Evolutionary conservation across 2,329 filamentous ascomycete species (phyloP), one percentile per base, ranked within the genome.

Genomic region (Neonectria ditissima): DNA sequence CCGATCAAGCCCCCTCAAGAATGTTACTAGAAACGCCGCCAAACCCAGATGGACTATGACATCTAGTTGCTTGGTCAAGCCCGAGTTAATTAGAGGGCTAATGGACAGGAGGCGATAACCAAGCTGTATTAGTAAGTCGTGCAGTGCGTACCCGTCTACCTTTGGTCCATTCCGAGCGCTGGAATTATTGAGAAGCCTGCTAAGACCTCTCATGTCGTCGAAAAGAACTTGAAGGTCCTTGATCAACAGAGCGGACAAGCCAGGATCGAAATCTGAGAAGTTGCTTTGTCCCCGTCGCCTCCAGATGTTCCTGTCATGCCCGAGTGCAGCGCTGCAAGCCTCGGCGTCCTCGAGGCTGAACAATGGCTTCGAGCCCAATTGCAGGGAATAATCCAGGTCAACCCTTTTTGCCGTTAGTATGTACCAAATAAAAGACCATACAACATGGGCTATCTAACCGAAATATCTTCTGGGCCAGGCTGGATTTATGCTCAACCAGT

Each of bases 351-450:
- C 34, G 3, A 41, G 4, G 2, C 16, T 62, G 34, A 62, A 65
- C 8, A 55, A 22, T 6, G 65, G 55, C 7, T 20, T 30, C 2
- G 58, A 52, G 11, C 65, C 65, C 1, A 65, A 39, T 5, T 59
- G 51, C 5, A 65, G 20, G 8, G 65, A 37, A 20, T 51, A 63
- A 20, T 65, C 65, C 2, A 67, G 55, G 32, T 67, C 62, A 16
- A 47, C 45, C n/a, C 65, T 67, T 18, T 16, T 39, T 18, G n/a
- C 6, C 2, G 16, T 53, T 2, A 48, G 20, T 22, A n/a, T 24
- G 9, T 26, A 8, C 13, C 11, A 5, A 34, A 22, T 43, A 6
- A 6, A 3, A 3, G 20, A 18, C 9, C 10, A 9, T 13, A 5
- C 11, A 11, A 8, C 54, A 6, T 4, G 16, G 10, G 1, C 1